Base-by-base conservation (phyloP, 306 rosid species). In the Canavalia ensiformis region DNA sequence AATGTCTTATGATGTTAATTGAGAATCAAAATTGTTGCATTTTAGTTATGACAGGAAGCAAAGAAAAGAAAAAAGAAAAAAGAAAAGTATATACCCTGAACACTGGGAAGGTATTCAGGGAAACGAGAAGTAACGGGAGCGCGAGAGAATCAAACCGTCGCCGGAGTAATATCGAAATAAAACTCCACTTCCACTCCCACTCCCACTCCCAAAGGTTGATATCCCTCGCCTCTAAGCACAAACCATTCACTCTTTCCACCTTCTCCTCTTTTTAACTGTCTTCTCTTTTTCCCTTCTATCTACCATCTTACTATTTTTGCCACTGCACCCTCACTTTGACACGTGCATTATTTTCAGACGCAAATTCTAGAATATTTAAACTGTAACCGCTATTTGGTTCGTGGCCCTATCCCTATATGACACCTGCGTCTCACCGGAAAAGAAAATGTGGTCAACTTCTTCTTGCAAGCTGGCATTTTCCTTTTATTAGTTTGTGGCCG, bases 91-190 rank as follows among this genome's bases (percentile, higher is more conserved):
- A 31, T 44, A 92, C 98, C 97, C 95, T 90, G 97, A 91, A 95
- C 91, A 92, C 94, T 5, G 92, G 30, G 35, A 87, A 92, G 95
- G 95, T 88, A 95, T 95, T 87, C 97, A 91, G 94, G 97, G 92
- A 86, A 86, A 87, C 85, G 86, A 90, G 88, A 89, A 87, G 89
- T 80, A 90, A 90, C 78, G 97, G 95, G 91, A 87, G 97, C 88
- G 95, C 87, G 94, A 87, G 91, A 85, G 90, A 81, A 90, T 65
- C 81, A 87, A 82, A 70, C 76, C 83, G 86, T 81, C 84, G 74
- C 82, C 87, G 87, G 87, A 84, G 81, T 84, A 85, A 65, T 74
- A 79, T 70, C 80, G 91, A 87, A 84, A 87, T 58, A 78, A 34
- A 76, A 87, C 76, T 76, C 87, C 80, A 84, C 85, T 78, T 51